phyloP scores from a whole-genome alignment of 495 filamentous ascomycete species.

The Astrothelium subdiscretum region DNA sequence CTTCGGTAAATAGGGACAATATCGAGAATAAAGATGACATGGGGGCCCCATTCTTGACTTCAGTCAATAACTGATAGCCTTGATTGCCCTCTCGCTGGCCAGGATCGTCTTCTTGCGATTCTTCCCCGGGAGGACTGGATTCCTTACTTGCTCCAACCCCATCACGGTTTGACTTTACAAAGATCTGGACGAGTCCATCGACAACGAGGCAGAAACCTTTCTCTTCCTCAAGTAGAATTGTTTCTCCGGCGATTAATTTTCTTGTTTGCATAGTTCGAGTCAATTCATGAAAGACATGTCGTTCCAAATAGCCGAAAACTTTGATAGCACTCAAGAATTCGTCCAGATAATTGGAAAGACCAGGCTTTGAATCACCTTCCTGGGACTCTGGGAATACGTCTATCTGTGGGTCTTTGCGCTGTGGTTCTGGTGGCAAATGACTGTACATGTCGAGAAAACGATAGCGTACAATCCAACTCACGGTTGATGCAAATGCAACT shows the following conservation, averaged over 20 bases:
- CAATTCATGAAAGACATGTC: slow-evolving; percentile 93
- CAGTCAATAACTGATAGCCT: slow-evolving; percentile 86
- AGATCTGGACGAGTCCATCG: slow-evolving; percentile 93
- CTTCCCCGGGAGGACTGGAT: slow-evolving; percentile 20
- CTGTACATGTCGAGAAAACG: slow-evolving; percentile 92
- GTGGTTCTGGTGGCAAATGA: slow-evolving; percentile 82
- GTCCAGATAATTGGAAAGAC: slow-evolving; percentile 87
- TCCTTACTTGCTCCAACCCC: slow-evolving; percentile 26
- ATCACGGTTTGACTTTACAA: slow-evolving; percentile 78
- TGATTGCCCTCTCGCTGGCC: slow-evolving; percentile 48
- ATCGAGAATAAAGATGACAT: slow-evolving; percentile 99
- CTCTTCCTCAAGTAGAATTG: slow-evolving; percentile 86
- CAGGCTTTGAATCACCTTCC: slow-evolving; percentile 80
- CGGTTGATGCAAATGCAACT: slow-evolving; percentile 59
- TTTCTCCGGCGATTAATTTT: slow-evolving; percentile 92
- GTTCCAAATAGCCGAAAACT: slow-evolving; percentile 93
- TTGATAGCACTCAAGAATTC: slow-evolving; percentile 99
- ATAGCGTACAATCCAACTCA: slow-evolving; percentile 90
- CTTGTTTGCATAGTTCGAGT: slow-evolving; percentile 96
- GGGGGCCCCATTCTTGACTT: slow-evolving; percentile 94
- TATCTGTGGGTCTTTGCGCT: slow-evolving; percentile 88
- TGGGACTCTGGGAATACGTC: slow-evolving; percentile 89
- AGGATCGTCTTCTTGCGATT: slow-evolving; percentile 56
- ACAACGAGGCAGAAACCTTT: slow-evolving; percentile 97
- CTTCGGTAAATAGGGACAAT: slow-evolving; percentile 89